A percentile compares a stretch with the other conserved stretches of the same genome.
Conservation (phyloP, 1,284 basidiomycete genomes). For the Ceratobasidium sp. region DNA sequence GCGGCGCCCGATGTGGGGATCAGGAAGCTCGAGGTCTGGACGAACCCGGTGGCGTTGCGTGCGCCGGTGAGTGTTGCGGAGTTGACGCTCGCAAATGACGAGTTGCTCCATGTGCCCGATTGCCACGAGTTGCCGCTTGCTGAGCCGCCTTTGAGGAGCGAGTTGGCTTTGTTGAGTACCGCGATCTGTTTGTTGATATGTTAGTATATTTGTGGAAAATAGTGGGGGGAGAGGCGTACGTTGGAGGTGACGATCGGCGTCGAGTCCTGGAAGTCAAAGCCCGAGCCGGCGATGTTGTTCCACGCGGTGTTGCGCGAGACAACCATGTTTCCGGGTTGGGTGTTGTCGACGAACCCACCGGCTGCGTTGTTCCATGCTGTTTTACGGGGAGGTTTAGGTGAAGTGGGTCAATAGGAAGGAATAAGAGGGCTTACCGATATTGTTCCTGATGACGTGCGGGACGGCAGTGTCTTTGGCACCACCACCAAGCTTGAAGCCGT, state of each 20-base stretch:
- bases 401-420: not conserved
- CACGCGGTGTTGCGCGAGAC: conserved; percentile 48
- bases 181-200: conserved; percentile 29
- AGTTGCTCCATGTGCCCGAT: conserved; percentile 46
- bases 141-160: conserved; percentile 16
- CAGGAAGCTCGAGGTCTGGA: conserved; percentile 44
- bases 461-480: conserved; percentile 45
- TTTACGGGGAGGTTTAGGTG: not conserved
- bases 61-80: conserved; percentile 43
- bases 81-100: conserved; percentile 46
- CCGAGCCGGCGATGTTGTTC: conserved; percentile 46
- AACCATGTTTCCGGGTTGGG: conserved; percentile 45
- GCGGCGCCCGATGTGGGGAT: conserved; percentile 44
- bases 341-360: conserved; percentile 50
- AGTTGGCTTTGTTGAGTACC: conserved; percentile 42
- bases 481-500: conserved; percentile 46
- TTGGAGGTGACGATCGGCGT: conserved; percentile 42
- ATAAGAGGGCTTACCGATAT: conserved; percentile 37
- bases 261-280: conserved; percentile 47
- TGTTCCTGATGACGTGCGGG: conserved; percentile 47
- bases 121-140: conserved; percentile 49
- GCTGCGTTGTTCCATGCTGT: conserved; percentile 29
- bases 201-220: not conserved
- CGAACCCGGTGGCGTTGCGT: conserved; percentile 38
- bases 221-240: not conserved